Conservation (phyloP, 1,284 basidiomycete genomes). For the Ganoderma boninense region DNA sequence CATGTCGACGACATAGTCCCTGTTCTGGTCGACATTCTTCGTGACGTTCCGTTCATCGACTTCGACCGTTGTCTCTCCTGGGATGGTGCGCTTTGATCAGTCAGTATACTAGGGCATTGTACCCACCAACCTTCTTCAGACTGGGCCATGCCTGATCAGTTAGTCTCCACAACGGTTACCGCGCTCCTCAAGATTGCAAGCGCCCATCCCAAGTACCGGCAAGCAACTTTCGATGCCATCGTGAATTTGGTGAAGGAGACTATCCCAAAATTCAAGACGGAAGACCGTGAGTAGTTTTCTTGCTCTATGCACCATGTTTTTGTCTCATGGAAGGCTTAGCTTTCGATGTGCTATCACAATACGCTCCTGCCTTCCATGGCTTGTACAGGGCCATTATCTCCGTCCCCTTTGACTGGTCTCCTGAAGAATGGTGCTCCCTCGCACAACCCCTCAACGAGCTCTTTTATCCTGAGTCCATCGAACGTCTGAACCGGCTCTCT, state of each 20-base stretch:
- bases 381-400: slow-evolving; percentile 87
- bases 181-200: slow-evolving; percentile 76
- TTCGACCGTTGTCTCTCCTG: slow-evolving; percentile 82
- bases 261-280: slow-evolving; percentile 61
- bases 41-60: slow-evolving; percentile 75
- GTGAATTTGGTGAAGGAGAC: slow-evolving; percentile 66
- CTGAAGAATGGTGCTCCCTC: slow-evolving; percentile 71
- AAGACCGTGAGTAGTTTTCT: slow-evolving; percentile 55
- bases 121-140: slow-evolving; percentile 48
- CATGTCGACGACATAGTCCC: slow-evolving; percentile 61
- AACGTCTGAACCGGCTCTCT: slow-evolving; percentile 73
- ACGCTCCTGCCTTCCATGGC: slow-evolving; percentile 87
- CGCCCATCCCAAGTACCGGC: slow-evolving; percentile 56
- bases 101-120: neutral
- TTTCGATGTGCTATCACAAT: slow-evolving; percentile 74
- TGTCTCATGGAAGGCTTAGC: slow-evolving; percentile 50
- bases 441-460: slow-evolving; percentile 62
- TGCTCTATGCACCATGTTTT: neutral
- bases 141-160: slow-evolving; percentile 84
- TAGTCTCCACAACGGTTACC: slow-evolving; percentile 79
- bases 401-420: slow-evolving; percentile 78
- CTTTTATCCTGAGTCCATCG: slow-evolving; percentile 67
- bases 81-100: slow-evolving; percentile 61
- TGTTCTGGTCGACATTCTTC: slow-evolving; percentile 70
- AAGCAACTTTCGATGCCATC: slow-evolving; percentile 62